Percentiles rank a stretch among this genome's conserved stretches.
phyloP scores from a whole-genome alignment of 345 rosid genomes.

The Lumnitzera littorea region DNA sequence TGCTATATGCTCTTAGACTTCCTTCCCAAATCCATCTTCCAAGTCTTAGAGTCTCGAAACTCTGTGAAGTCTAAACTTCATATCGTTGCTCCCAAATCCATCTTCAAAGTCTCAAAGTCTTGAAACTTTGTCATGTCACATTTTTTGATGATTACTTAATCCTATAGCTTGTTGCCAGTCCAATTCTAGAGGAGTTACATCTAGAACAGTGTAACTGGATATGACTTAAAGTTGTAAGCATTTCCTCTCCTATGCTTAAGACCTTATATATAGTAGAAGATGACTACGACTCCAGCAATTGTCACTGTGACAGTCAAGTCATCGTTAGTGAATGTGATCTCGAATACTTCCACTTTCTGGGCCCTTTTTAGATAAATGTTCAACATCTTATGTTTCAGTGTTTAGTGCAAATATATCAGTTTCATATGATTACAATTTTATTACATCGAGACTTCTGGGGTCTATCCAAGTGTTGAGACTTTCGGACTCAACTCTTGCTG shows the following conservation, averaged over 20 bases:
- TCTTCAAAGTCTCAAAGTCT: conserved; percentile 3
- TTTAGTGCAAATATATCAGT: no score
- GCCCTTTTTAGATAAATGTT: no score
- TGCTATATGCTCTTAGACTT: background rate
- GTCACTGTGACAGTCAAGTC: no score
- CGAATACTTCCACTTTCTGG: no score
- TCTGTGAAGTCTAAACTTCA: no score
- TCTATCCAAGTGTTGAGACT: no score
- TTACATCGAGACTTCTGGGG: no score
- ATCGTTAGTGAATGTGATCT: background rate
- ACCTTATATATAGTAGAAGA: background rate
- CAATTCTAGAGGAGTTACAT: background rate
- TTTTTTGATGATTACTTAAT: background rate
- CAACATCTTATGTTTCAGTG: no score
- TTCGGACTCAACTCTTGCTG: no score
- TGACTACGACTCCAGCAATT: background rate
- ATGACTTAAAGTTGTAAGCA: background rate
- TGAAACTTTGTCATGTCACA: background rate
- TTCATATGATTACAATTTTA: no score
- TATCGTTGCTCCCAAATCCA: no score
- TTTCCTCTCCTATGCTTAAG: background rate
- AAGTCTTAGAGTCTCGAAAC: no score
- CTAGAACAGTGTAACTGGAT: background rate
- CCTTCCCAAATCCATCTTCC: background rate
- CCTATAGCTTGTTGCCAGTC: background rate